Conservation (phyloP, 768 basidiomycete species). For the Hygrophorus pudorinus region DNA sequence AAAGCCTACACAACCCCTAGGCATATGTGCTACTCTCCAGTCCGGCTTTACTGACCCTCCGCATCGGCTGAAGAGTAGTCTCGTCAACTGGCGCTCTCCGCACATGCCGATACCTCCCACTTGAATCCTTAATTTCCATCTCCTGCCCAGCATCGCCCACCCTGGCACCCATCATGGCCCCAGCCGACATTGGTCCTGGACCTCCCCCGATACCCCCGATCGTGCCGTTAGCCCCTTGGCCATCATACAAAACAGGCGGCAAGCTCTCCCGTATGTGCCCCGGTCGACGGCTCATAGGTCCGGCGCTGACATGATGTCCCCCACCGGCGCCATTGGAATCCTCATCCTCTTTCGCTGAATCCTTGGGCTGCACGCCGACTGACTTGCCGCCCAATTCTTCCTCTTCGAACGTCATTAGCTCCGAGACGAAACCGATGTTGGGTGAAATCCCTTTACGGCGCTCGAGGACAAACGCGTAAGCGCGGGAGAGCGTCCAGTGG, state of each 20-base stretch:
- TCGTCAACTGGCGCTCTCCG: conserved; percentile 83
- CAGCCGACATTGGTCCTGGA: conserved; percentile 26
- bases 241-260: conserved; percentile 38
- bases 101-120: conserved; percentile 81
- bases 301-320: conserved; percentile 13
- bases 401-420: conserved; percentile 95
- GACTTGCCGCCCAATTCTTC: conserved; percentile 74
- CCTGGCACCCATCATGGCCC: conserved; percentile 28
- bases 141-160: conserved; percentile 69
- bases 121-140: conserved; percentile 80
- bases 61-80: conserved; percentile 78
- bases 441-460: conserved; percentile 92
- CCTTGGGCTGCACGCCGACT: conserved; percentile 47
- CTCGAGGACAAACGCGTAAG: conserved; percentile 88
- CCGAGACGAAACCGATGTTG: conserved; percentile 95
- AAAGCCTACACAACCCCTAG: neutral
- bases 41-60: conserved; percentile 89
- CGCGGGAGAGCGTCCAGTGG: conserved; percentile 89
- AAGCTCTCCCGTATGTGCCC: conserved; percentile 70
- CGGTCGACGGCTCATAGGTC: conserved; percentile 30
- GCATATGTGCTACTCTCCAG: conserved; percentile 55
- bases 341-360: conserved; percentile 16
- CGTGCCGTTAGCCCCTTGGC: conserved; percentile 16
- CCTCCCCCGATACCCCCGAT: too few relatives aligned
- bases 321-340: conserved; percentile 15